Base-by-base conservation (phyloP, 371 early-diverging fungal genomes). In the Mortierella sp. region DNA sequence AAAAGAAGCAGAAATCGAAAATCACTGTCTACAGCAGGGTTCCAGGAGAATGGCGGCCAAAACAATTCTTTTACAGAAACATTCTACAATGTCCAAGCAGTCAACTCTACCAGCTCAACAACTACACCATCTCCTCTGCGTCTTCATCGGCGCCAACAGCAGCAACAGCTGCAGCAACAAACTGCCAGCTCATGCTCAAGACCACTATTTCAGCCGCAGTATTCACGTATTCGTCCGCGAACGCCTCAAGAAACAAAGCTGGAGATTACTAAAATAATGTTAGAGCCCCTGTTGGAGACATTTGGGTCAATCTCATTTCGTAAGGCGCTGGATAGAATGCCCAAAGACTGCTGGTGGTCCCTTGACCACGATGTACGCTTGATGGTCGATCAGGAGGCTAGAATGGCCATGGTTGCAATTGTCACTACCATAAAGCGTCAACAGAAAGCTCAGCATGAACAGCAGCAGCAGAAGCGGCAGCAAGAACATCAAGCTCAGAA, bases 301-400 rank as follows among this genome's bases (percentile, higher is more conserved):
- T 61, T 75, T 18, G 76, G 81, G 9, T 54, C 76, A 1, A 79
- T 79, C 14, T 70, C 80, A 1, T 65, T 79, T 1, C 71, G 80
- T 0, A 74, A 68, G 58, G 80, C 80, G 0, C 32, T 79, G 47
- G 74, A 79, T 47, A 66, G 57, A 35, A 62, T 79, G 18, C 80
- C 80, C 0, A 71, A 51, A 47, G 80, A 79, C 28, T 71, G 75
- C 16, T 79, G 80, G 80, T 79, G 80, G 80, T 74, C 79, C 1
- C 28, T 79, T 35, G 80, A 79, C 28, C 65, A 66, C 2, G 80
- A 79, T 52, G 80, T 79, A 14, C 43, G 75, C 5, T 22, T 60
- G 55, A 43, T 60, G 0, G 70, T 63, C 2, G 80, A 79, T 55
- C 72, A 71, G 52, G 72, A 67, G 35, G 74, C 80, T 3, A 70